These are phyloP conservation scores for Isatis tinctoria DNA, from an alignment of 345 rosid species.

Conservation along the genomic window DNA sequence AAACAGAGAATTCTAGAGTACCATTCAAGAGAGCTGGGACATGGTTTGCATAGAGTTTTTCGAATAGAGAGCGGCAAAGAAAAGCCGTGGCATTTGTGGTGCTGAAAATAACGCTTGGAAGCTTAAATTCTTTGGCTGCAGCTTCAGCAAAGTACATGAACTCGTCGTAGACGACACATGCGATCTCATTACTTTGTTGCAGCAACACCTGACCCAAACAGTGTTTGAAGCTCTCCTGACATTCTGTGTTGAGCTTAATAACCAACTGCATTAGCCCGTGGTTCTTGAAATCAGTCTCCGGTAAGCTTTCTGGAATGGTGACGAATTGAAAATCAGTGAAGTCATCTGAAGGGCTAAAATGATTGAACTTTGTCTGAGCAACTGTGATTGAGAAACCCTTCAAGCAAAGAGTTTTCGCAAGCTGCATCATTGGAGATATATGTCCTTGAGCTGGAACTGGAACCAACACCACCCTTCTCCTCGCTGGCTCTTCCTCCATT, in stretches of 20 bases:
- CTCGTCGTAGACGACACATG: slow-evolving; percentile 42
- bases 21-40: neutral
- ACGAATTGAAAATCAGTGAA: slow-evolving; percentile 13
- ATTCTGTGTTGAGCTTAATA: slow-evolving; percentile 25
- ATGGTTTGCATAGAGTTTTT: neutral
- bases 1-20: neutral
- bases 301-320: slow-evolving; percentile 23
- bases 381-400: slow-evolving; percentile 26
- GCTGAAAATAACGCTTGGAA: slow-evolving; percentile 21
- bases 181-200: slow-evolving; percentile 12
- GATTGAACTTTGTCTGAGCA: slow-evolving; percentile 15
- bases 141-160: slow-evolving; percentile 25
- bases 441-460: slow-evolving; percentile 61
- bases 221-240: slow-evolving; percentile 6
- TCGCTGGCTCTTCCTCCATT: slow-evolving; percentile 2
- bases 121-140: slow-evolving; percentile 7
- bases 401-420: slow-evolving; percentile 42
- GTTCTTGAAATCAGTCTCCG: neutral
- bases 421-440: slow-evolving; percentile 56
- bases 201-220: neutral
- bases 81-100: slow-evolving; percentile 16
- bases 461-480: slow-evolving; percentile 25
- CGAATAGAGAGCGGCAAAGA: neutral
- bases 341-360: neutral
- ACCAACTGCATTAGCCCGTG: neutral